phyloP scores from a whole-genome alignment of 176 grass and related monocot genomes.

The Tillandsia leiboldiana region DNA sequence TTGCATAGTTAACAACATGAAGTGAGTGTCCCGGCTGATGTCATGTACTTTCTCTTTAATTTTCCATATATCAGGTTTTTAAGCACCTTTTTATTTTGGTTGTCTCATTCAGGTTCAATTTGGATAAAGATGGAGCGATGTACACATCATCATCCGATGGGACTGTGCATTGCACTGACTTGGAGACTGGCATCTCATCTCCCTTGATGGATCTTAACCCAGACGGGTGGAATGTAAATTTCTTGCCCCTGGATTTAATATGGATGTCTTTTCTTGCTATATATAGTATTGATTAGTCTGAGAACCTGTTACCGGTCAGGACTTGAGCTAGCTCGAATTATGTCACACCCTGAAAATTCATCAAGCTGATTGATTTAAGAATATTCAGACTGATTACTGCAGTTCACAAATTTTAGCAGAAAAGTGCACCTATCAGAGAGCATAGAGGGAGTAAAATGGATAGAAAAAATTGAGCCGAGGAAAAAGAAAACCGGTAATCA shows the following conservation, averaged over 20 bases:
- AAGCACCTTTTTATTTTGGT: background rate
- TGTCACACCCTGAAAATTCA: background rate
- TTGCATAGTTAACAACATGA: constrained; percentile 88
- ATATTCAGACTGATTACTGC: no score
- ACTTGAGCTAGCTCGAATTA: background rate
- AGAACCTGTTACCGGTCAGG: background rate
- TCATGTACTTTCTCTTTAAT: background rate
- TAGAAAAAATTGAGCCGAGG: no score
- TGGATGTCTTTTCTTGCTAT: background rate
- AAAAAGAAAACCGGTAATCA: no score
- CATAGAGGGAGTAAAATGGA: no score
- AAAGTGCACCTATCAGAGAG: no score
- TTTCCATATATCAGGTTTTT: background rate
- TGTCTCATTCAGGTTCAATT: constrained; percentile 42
- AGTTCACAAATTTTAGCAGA: no score
- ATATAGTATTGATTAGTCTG: background rate
- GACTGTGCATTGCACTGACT: constrained; percentile 66
- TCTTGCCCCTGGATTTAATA: background rate
- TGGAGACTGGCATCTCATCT: constrained; percentile 64
- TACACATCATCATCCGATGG: constrained; percentile 96
- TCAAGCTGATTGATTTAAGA: no score
- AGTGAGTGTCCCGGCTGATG: constrained; percentile 37
- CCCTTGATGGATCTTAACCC: constrained; percentile 78
- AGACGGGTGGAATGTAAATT: constrained; percentile 81
- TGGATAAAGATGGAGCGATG: constrained; percentile 49